These are phyloP conservation scores for Pulveroboletus frians DNA, from an alignment of 768 basidiomycete genomes.

Conservation along the genomic window DNA sequence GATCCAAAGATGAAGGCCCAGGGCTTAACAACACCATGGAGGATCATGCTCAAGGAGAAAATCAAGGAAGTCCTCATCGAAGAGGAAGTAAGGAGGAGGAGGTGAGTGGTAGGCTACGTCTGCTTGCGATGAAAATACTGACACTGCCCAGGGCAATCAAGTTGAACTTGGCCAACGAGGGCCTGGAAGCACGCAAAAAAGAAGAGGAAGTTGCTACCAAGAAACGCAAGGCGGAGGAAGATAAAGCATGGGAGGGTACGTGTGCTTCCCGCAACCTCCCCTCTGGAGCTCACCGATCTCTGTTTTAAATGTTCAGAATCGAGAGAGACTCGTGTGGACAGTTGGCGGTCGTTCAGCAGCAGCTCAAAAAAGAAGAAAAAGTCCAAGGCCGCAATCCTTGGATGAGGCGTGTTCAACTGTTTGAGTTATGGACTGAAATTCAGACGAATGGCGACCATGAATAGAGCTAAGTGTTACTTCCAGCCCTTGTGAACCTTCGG, in stretches of 20 bases:
- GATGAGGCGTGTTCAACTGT: constrained; percentile 36
- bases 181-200: constrained; percentile 87
- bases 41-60: constrained; percentile 59
- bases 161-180: constrained; percentile 89
- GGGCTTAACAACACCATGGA: constrained; percentile 53
- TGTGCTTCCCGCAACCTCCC: background rate
- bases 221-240: constrained; percentile 88
- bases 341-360: constrained; percentile 72
- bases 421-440: background rate
- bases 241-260: constrained; percentile 85
- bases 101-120: constrained; percentile 43
- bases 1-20: constrained; percentile 30
- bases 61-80: constrained; percentile 85
- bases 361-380: constrained; percentile 81
- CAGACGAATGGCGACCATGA: background rate
- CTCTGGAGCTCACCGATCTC: background rate
- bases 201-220: constrained; percentile 73
- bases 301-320: constrained; percentile 40
- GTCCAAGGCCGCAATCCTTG: constrained; percentile 59
- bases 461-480: constrained; percentile 14
- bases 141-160: constrained; percentile 66
- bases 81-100: constrained; percentile 80
- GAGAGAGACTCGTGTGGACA: constrained; percentile 77
- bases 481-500: background rate
- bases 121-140: background rate